phyloP scores from a whole-genome alignment of 306 rosid species.

The Prunus armeniaca region DNA sequence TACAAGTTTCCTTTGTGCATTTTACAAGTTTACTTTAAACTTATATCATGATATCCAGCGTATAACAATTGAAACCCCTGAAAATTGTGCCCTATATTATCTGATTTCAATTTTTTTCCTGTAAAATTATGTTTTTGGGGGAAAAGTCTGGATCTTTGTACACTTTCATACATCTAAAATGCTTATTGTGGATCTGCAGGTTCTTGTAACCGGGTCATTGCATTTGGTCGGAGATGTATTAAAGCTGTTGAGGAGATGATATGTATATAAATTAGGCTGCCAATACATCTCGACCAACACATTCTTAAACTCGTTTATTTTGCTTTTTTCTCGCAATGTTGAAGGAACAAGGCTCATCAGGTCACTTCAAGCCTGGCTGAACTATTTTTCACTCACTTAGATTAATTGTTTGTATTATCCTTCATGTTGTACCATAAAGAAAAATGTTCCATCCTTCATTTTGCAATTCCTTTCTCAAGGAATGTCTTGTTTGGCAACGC shows the following conservation, averaged over 20 bases:
- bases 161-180: not conserved
- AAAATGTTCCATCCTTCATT: not conserved
- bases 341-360: constrained; percentile 10
- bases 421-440: constrained; percentile 7
- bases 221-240: constrained; percentile 65
- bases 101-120: not conserved
- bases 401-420: not conserved
- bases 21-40: not conserved
- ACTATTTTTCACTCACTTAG: not conserved
- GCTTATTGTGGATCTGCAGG: constrained; percentile 37
- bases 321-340: constrained; percentile 4
- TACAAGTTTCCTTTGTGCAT: too few relatives aligned
- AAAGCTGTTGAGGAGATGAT: constrained; percentile 43
- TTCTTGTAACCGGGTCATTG: constrained; percentile 77
- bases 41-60: too few relatives aligned
- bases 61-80: not conserved
- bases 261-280: not conserved
- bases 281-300: not conserved
- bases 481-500: not conserved
- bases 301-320: constrained; percentile 22
- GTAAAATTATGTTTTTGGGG: not conserved
- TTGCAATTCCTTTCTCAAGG: not conserved
- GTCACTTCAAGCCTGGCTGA: not conserved
- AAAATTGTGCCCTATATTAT: not conserved
- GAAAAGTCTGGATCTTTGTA: not conserved